Evolutionary conservation across 257 asterid species (phyloP), one percentile per base, ranked within the genome.

Genomic region (Mentha longifolia): DNA sequence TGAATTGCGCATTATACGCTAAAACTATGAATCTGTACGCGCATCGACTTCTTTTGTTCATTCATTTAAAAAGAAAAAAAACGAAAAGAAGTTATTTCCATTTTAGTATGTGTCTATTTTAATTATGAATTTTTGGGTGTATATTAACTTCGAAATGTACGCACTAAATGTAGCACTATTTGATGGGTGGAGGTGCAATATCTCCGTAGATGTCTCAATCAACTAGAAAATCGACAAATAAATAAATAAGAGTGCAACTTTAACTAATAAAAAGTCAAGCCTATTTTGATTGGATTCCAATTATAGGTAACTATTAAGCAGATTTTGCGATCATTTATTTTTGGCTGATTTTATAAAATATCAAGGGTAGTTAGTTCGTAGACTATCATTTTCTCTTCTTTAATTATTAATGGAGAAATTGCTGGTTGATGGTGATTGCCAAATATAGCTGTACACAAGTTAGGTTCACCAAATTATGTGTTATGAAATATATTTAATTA

Each of bases 361-460:
- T 50, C 19, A 50, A 31, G 56, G 35, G 43, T 67, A 3, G 17
- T 51, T 66, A 11, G 16, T 17, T 25, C 41, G 52, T 55, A 37
- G 73, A 68, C 73, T 41, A 17, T 41, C 49, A 12, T 22, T 25
- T 69, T 55, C 22, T n/a, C 1, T 33, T 55, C 22, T 45, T 70
- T 61, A 67, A 59, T 45, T 30, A 45, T 59, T 51, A 31, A 28
- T 60, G 61, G 68, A 70, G 51, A 59, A 70, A 31, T 58, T 70
- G 50, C 30, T 17, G 67, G 67, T 17, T 62, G 58, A 69, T 69
- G 56, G 33, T 30, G 68, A 62, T 62, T 62, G 52, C 54, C 52
- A 41, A 5, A 42, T 62, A 20, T 61, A 16, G 47, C 2, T 35
- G 66, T 35, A 9, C 31, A 61, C 50, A 16, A 61, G 50, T 61